Conservation (phyloP, 2,329 filamentous ascomycete genomes). For the Aspergillus sp. region DNA sequence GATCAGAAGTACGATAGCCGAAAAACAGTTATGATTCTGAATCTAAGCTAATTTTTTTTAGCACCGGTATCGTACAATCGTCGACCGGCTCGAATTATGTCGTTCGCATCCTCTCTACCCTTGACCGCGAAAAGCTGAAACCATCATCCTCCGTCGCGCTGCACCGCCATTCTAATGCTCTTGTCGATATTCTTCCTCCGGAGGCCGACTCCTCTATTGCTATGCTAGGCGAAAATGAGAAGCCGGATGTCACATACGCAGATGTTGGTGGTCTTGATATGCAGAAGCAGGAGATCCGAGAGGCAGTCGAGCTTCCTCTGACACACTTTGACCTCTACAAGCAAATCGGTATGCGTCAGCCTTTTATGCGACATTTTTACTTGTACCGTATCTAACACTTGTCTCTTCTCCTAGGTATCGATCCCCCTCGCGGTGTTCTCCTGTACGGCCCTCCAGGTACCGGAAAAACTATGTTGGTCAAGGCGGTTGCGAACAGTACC, state of each 20-base stretch:
- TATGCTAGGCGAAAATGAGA: conserved; percentile 95
- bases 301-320: conserved; percentile 93
- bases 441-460: conserved; percentile 95
- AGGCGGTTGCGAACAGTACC: conserved; percentile 97
- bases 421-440: conserved; percentile 92
- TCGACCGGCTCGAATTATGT: conserved; percentile 99
- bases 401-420: conserved; percentile 60
- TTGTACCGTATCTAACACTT: background rate
- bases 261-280: conserved; percentile 98
- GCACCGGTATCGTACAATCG: conserved; percentile 97
- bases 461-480: conserved; percentile 96
- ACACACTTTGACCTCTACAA: conserved; percentile 99
- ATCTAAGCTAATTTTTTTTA: conserved; percentile 38
- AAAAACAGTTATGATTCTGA: background rate
- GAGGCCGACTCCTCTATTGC: conserved; percentile 98
- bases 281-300: conserved; percentile 99
- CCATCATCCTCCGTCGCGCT: conserved; percentile 96
- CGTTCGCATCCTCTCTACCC: conserved; percentile 94
- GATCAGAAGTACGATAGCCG: conserved; percentile 79
- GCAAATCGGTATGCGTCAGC: conserved; percentile 70
- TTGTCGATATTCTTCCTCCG: conserved; percentile 97
- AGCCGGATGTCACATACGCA: conserved; percentile 96
- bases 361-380: too few relatives aligned
- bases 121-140: conserved; percentile 97
- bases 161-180: conserved; percentile 95